Evolutionary conservation across 2,329 filamentous ascomycete genomes (phyloP), one percentile per base, ranked within the genome.

Genomic region (Aureobasidium subglaciale): DNA sequence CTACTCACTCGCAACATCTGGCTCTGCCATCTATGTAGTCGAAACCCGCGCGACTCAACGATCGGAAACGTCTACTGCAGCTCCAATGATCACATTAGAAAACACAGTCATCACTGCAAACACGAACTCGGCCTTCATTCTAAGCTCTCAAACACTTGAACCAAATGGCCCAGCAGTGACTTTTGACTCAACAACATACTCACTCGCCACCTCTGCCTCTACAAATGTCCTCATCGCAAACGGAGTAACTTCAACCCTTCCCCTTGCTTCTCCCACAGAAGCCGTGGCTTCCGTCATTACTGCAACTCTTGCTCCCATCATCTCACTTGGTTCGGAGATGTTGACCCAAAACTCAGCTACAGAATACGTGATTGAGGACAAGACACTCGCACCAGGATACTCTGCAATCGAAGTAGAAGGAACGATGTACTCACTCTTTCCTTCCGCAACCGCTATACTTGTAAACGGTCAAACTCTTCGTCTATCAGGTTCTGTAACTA

Each of bases 371-470:
- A 35, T 61, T 8, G 56, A 34, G 9, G 34, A 27, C 5, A 56
- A 59, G n/a, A 61, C 58, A 0, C 42, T 61, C 5, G 24, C 25
- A n/a, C 25, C 55, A 8, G 55, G 58, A 11, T 45, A 49, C 3
- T 40, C 58, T 5, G 56, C 54, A 2, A 35, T 61, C 7, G 50
- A 50, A 6, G 25, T 48, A 15, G 34, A 25, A 32, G 59, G 58
- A 2, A 61, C 57, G 18, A 61, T 58, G 2, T 55, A 58, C 38
- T 58, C 56, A 7, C 46, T 61, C 5, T 35, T 54, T 27, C 13
- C 41, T 30, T 42, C 45, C 65, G 83, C 45, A 4, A 24, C 15
- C 18, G n/a, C n/a, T 16, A n/a, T 49, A 2, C 2, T 34, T 6
- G 29, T 29, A 5, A 20, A 50, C 15, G 46, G 32, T 1, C 8